Evolutionary conservation across 2,329 filamentous ascomycete species (phyloP).

Genomic region (Alternaria incomplexa): DNA sequence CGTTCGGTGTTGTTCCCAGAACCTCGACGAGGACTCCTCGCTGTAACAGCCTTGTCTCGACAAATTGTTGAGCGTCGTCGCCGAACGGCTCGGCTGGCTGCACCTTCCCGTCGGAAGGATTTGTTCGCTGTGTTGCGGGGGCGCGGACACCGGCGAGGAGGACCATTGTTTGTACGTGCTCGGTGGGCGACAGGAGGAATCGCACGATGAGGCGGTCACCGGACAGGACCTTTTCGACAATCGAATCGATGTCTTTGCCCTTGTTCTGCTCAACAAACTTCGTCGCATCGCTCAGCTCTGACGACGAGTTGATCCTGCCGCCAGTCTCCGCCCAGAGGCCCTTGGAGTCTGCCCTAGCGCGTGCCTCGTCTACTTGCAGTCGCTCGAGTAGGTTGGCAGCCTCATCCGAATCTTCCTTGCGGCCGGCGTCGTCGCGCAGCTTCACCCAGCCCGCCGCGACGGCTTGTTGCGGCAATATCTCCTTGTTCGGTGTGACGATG

Average conservation of each 20-base stretch:
- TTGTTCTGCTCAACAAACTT: conserved; percentile 82
- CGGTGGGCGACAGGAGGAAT: conserved; percentile 77
- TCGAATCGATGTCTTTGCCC: conserved; percentile 76
- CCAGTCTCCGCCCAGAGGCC: conserved; percentile 78
- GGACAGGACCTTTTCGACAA: conserved; percentile 89
- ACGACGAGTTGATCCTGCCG: conserved; percentile 73
- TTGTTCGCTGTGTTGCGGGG: conserved; percentile 85
- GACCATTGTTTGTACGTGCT: conserved; percentile 88
- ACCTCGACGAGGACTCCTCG: conserved; percentile 82
- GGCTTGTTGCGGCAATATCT: conserved; percentile 74
- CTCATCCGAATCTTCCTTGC: conserved; percentile 85
- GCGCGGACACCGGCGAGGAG: conserved; percentile 88
- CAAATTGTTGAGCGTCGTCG: conserved; percentile 85
- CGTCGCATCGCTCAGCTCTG: conserved; percentile 79
- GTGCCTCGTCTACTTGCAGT: conserved; percentile 76
- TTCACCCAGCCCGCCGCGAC: conserved; percentile 92
- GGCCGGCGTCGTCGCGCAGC: conserved; percentile 90
- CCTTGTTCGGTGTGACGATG: conserved; percentile 75
- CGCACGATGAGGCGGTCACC: conserved; percentile 89
- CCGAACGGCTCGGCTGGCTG: conserved; percentile 88
- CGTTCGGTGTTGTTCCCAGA: conserved; percentile 86
- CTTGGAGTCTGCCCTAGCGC: conserved; percentile 78
- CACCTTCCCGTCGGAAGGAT: conserved; percentile 77
- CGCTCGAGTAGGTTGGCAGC: conserved; percentile 73
- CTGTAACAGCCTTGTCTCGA: conserved; percentile 85